These are phyloP conservation scores for Asterochloris erici DNA, from an alignment of 139 green algal genomes.

Conservation along the genomic window DNA sequence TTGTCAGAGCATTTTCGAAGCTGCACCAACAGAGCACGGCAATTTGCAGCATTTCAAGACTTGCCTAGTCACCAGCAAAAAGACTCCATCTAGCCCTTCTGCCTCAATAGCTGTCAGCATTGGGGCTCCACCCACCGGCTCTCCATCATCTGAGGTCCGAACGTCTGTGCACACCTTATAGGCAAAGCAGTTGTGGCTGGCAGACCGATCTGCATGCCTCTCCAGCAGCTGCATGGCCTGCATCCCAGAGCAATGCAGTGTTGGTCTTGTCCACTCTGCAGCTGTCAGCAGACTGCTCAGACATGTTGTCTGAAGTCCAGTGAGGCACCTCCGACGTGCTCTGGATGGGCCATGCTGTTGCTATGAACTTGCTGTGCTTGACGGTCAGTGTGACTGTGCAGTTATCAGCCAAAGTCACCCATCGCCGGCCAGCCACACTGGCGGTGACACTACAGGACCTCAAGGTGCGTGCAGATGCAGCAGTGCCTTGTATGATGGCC, in stretches of 20 bases:
- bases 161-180: conserved; percentile 40
- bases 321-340: conserved; percentile 28
- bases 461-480: too few relatives aligned
- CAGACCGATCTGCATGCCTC: conserved; percentile 35
- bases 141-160: conserved; percentile 78
- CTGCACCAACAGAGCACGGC: neutral
- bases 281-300: neutral
- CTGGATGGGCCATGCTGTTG: conserved; percentile 58
- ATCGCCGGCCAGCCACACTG: too few relatives aligned
- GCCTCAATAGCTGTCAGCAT: conserved; percentile 81
- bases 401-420: too few relatives aligned
- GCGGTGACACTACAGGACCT: too few relatives aligned
- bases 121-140: conserved; percentile 76
- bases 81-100: conserved; percentile 61
- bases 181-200: conserved; percentile 83
- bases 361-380: conserved; percentile 74
- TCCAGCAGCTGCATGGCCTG: conserved; percentile 54
- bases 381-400: conserved; percentile 30
- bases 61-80: conserved; percentile 63
- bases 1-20: neutral
- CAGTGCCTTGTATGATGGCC: too few relatives aligned
- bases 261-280: neutral
- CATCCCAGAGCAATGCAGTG: neutral
- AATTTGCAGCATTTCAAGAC: neutral
- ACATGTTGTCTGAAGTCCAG: neutral